Base-by-base conservation (phyloP, 2,329 filamentous ascomycete genomes). In the Akanthomyces uredinophilus region DNA sequence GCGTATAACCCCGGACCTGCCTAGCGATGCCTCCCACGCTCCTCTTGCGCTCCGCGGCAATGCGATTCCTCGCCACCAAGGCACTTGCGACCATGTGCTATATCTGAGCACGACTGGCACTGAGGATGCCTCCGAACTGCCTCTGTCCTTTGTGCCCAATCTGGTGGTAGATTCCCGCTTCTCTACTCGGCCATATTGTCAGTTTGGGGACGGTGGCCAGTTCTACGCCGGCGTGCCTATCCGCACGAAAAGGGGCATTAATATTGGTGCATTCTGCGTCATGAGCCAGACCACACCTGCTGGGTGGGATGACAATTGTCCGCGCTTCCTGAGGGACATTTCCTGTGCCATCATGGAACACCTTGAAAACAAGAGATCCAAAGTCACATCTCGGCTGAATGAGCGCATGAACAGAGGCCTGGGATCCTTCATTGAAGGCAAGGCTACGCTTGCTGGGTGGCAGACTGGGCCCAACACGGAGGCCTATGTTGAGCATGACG, bases 181-280 rank as follows among this genome's bases (percentile, higher is more conserved):
- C 59, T 62, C 62, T 18, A 35, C 64, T 22, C 64, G 66, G 18
- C 57, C 65, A 1, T 68, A 66, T 16, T 64, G 69, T 11, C 57
- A 61, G 5, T 55, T 54, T 2, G 62, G 65, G 20, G 65, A 69
- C 0, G 59, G 65, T 1, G 64, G 65, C 14, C 68, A 68, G 0
- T 76, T 76, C 61, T 76, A 74, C 49, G 71, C 72, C 0, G 73
- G 69, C 5, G 72, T 75, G 0, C 74, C 74, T 5, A 74, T 76
- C n/a, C 69, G 71, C 0, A 70, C 69, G 0, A 68, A 65, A 4
- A 63, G 66, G 5, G 73, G 72, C 18, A 68, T 75, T 64, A 73
- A 73, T 60, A 76, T 76, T 22, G 74, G 74, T 11, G 73, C 74
- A 0, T 70, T 70, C 11, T 71, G 67, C 35, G 65, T 75, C 4